Percentiles rank a stretch among this genome's conserved stretches.
phyloP scores from a whole-genome alignment of 768 basidiomycete species.

The Phanerochaete carnosa region DNA sequence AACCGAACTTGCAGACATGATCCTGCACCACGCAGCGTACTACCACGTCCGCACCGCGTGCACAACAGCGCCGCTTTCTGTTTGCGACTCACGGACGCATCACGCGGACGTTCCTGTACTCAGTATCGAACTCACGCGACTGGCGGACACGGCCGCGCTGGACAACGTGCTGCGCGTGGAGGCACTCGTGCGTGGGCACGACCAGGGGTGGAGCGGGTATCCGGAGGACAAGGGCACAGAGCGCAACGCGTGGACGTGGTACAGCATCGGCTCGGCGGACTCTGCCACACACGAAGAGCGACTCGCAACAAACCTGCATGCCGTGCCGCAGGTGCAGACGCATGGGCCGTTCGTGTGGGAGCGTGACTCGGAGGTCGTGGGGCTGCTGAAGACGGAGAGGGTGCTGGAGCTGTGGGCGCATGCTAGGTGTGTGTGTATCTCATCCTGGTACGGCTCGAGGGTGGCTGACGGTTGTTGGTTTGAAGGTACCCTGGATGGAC shows the following conservation, averaged over 20 bases:
- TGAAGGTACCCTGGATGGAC: neutral
- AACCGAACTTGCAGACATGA: neutral
- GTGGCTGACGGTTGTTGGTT: neutral
- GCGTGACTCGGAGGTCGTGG: neutral
- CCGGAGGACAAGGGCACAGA: neutral
- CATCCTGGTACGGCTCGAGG: neutral
- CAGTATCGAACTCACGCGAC: neutral
- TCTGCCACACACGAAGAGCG: neutral
- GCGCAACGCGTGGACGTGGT: neutral
- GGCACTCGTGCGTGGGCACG: neutral
- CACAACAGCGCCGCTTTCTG: neutral
- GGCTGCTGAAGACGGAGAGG: neutral
- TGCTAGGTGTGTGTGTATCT: neutral
- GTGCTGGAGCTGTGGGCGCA: neutral
- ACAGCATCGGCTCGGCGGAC: neutral
- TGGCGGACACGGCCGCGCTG: neutral
- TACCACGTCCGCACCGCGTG: neutral
- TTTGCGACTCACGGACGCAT: neutral
- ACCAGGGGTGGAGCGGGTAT: neutral
- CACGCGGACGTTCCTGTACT: neutral
- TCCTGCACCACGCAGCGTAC: neutral
- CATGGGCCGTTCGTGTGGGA: neutral
- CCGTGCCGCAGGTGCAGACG: neutral
- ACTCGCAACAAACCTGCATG: neutral
- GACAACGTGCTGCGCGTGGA: neutral